phyloP scores from a whole-genome alignment of 495 filamentous ascomycete species.

The Daldinia concentrica region DNA sequence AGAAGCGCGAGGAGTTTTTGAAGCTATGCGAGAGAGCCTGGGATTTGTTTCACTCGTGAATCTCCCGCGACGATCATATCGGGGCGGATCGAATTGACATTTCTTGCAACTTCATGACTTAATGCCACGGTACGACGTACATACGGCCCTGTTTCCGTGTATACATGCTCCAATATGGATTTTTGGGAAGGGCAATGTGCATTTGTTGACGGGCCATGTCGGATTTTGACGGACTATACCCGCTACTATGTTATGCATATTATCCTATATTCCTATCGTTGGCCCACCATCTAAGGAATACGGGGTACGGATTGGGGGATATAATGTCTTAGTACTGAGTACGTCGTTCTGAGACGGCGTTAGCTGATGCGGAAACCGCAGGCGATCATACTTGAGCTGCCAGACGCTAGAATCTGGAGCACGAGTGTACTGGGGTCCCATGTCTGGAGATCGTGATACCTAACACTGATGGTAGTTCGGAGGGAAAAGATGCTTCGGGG shows the following conservation, averaged over 20 bases:
- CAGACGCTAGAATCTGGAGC: slow-evolving; percentile 8
- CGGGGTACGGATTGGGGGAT: slow-evolving; percentile 25
- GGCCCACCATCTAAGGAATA: slow-evolving; percentile 6
- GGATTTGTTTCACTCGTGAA: slow-evolving; percentile 96
- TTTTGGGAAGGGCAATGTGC: slow-evolving; percentile 33
- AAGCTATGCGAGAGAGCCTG: slow-evolving; percentile 86
- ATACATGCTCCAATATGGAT: slow-evolving; percentile 29
- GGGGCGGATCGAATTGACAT: slow-evolving; percentile 30
- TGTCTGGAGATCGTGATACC: slow-evolving; percentile 25
- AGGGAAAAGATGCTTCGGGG: slow-evolving; percentile 9
- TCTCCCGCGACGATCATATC: slow-evolving; percentile 8
- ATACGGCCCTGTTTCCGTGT: slow-evolving; percentile 37
- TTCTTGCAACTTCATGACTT: slow-evolving; percentile 42
- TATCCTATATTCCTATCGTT: slow-evolving; percentile 27
- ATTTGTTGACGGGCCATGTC: slow-evolving; percentile 25
- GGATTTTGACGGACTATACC: slow-evolving; percentile 20
- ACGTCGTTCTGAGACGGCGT: slow-evolving; percentile 17
- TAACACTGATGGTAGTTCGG: slow-evolving; percentile 17
- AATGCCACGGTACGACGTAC: slow-evolving; percentile 41
- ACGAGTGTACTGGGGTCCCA: background rate
- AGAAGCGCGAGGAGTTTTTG: slow-evolving; percentile 96
- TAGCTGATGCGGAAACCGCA: slow-evolving; percentile 4
- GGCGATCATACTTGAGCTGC: slow-evolving; percentile 4
- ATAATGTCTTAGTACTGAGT: slow-evolving; percentile 39
- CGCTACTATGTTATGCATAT: slow-evolving; percentile 28